Base-by-base conservation (phyloP, 75 land plant genomes). In the Azolla pinnata region DNA sequence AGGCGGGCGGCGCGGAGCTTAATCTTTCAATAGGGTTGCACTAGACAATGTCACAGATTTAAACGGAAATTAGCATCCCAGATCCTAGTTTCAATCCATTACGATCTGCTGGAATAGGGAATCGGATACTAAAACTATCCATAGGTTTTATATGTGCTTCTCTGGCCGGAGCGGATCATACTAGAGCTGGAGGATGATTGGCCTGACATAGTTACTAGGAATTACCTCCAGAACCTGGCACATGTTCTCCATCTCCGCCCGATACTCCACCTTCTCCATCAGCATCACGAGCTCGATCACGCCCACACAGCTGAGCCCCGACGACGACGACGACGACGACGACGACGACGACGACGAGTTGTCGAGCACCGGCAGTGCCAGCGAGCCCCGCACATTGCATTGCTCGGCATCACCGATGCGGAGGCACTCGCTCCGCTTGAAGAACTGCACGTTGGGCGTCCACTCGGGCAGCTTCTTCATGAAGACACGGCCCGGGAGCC, bases 401-500 rank as follows among this genome's bases (percentile, higher is more conserved):
- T 29, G 57, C 17, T 76, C 70, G 23, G 98, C 98, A 66, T 85
- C 63, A 62, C 58, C 28, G 10, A 88, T 73, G 23, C 98, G 64
- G 17, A 79, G 72, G 48, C 70, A 93, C 57, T 93, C 98, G 31
- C 67, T 69, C 23, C 73, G 65, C 33, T 67, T 79, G 56, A 83
- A 93, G 32, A 69, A 79, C 51, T 72, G 76, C 33, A 93, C 98
- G 65, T 93, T 80, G 21, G 98, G 96, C 1, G 96, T 83, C 98
- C 98, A 93, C 57, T 93, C 98, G 2, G 98, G 87, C 32, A 66
- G 48, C 50, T 77, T 79, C n/a, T 68, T 71, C 46, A 74, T 19
- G 54, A 85, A 93, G 2, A 88, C 98, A 19, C 96, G 63, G 2
- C 96, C 96, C 0, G 90, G 96, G 63, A 93, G 74, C 9, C 90